Evolutionary conservation across 805 yeast genomes (phyloP), one percentile per base, ranked within the genome.

Genomic region (Ogataea philodendri): DNA sequence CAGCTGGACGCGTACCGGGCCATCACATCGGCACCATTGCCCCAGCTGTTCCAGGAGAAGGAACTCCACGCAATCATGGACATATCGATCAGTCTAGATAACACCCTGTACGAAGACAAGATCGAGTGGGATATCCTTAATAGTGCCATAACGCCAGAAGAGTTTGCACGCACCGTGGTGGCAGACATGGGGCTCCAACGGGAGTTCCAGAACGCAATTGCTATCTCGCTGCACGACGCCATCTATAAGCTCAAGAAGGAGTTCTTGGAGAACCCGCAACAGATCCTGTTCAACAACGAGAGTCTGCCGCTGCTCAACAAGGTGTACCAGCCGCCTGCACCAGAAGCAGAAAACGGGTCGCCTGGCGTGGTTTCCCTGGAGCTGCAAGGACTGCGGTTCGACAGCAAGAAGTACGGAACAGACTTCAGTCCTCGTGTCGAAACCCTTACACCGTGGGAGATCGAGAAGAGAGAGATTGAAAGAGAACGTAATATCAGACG

Each of bases 401-500:
- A 82, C 53, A 72, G 76, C 19, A 93, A 83, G 53, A 78, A 77
- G 32, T 71, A 85, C 16, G 95, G 95, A 20, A 84, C 79, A 22
- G 74, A 68, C 26, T 93, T 96, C 94, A 80, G 81, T 36, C 98
- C 98, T 17, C 72, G 78, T 26, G 82, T 90, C 5, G 97, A 90
- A 60, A 76, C 78, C 9, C 70, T 93, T 41, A 79, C 93, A 2
- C 89, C 85, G 36, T 87, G 89, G 76, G 98, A 93, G 60, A 86
- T 93, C 39, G 97, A 90, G 56, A 82, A 83, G 63, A 74, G 97
- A 48, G 97, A 93, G 57, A 87, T 88, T 49, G 98, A 93, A 62
- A 79, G 94, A 54, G 96, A 89, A 51, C 74, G 97, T 60, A 88
- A 84, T 56, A 71, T 87, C 43, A 76, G 98, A 61, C 78, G 98